A percentile compares a stretch with the other conserved stretches of the same genome.
phyloP scores from a whole-genome alignment of 768 basidiomycete genomes.

The Macrocybe gigantea region DNA sequence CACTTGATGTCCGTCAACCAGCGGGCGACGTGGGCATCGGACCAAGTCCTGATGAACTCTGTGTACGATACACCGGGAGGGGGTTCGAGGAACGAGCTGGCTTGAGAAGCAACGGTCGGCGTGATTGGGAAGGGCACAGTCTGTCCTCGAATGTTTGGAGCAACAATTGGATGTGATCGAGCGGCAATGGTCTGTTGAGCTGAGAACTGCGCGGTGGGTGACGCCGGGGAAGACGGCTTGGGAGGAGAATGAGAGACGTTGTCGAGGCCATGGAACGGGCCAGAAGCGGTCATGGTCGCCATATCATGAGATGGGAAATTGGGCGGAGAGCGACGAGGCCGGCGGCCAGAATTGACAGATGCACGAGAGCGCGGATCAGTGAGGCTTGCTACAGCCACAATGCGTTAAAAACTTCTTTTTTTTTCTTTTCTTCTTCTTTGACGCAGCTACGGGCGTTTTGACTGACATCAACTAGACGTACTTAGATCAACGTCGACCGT shows the following conservation, averaged over 20 bases:
- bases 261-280: constrained; percentile 25
- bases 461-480: too few relatives aligned
- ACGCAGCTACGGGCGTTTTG: too few relatives aligned
- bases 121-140: constrained; percentile 35
- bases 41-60: constrained; percentile 68
- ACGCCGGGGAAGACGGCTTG: constrained; percentile 37
- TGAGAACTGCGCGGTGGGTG: constrained; percentile 33
- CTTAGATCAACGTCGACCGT: too few relatives aligned
- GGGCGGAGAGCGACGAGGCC: background rate
- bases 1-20: constrained; percentile 84
- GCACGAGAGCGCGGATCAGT: too few relatives aligned
- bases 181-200: constrained; percentile 24
- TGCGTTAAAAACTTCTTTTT: too few relatives aligned
- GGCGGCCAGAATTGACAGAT: too few relatives aligned
- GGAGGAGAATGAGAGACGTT: constrained; percentile 31
- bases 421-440: too few relatives aligned
- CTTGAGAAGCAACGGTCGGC: constrained; percentile 23
- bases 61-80: constrained; percentile 53
- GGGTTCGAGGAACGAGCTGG: constrained; percentile 39
- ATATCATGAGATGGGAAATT: constrained; percentile 6
- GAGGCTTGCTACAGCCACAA: too few relatives aligned
- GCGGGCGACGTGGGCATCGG: constrained; percentile 59
- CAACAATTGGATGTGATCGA: constrained; percentile 36
- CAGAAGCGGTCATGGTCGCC: constrained; percentile 28
- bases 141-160: constrained; percentile 33